Evolutionary conservation across 2,329 filamentous ascomycete species (phyloP).

Genomic region (Juglanconis sp.): DNA sequence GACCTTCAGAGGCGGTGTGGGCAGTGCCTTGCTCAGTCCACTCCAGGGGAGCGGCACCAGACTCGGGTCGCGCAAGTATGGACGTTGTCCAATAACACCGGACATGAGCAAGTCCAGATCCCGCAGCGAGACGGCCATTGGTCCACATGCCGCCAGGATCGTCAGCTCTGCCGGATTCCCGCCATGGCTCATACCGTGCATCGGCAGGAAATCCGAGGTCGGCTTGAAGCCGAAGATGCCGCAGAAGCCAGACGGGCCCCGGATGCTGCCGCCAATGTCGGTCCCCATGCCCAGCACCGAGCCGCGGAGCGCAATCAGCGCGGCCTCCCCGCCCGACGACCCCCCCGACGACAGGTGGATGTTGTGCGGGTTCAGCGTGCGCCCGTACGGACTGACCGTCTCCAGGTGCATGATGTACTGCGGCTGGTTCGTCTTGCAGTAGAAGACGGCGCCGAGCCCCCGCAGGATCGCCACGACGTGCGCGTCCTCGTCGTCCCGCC

Average conservation of each 20-base stretch:
- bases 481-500: conserved; percentile 49
- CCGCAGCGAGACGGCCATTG: conserved; percentile 30
- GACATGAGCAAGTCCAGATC: conserved; percentile 34
- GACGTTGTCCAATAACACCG: conserved; percentile 22
- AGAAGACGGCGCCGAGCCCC: conserved; percentile 58
- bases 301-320: conserved; percentile 38
- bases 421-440: conserved; percentile 68
- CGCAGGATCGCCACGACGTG: conserved; percentile 56
- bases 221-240: conserved; percentile 29
- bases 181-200: conserved; percentile 22
- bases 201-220: conserved; percentile 24
- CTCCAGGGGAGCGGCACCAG: conserved; percentile 30
- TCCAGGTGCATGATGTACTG: conserved; percentile 56
- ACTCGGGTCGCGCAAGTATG: conserved; percentile 27
- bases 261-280: conserved; percentile 40
- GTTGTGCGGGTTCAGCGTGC: conserved; percentile 62
- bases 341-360: conserved; percentile 60
- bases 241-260: conserved; percentile 35
- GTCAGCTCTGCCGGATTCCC: conserved; percentile 32
- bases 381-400: conserved; percentile 58
- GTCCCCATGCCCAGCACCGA: conserved; percentile 39
- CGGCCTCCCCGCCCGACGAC: conserved; percentile 56
- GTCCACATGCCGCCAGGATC: conserved; percentile 31
- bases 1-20: conserved; percentile 32
- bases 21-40: conserved; percentile 23